phyloP scores from a whole-genome alignment of 208 protist genomes.

The Crithidia mellificae region DNA sequence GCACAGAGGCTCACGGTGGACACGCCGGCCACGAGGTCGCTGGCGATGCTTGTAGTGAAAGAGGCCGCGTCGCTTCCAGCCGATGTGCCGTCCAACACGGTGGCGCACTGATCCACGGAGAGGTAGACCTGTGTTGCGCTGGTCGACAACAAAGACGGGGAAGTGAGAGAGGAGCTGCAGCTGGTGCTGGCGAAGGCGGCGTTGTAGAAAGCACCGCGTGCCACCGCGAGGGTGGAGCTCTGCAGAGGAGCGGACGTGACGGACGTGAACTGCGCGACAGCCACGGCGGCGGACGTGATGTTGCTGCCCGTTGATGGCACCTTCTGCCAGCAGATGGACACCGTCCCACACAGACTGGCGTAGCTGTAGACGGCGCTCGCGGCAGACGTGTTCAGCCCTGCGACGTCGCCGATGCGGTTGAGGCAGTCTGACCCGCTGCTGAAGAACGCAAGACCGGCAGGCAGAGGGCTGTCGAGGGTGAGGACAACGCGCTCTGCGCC shows the following conservation, averaged over 20 bases:
- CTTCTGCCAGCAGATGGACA: conserved; percentile 57
- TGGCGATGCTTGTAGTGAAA: conserved; percentile 23
- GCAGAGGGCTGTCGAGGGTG: conserved; percentile 41
- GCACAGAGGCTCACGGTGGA: conserved; percentile 38
- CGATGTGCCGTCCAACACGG: neutral
- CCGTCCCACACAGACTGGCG: conserved; percentile 36
- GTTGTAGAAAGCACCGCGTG: conserved; percentile 39
- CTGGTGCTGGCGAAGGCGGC: conserved; percentile 27
- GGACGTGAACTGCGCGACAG: conserved; percentile 44
- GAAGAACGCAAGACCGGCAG: conserved; percentile 39
- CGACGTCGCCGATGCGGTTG: conserved; percentile 23
- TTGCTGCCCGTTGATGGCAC: conserved; percentile 1
- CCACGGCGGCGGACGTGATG: conserved; percentile 16
- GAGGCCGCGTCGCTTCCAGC: neutral
- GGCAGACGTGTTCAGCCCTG: conserved; percentile 31
- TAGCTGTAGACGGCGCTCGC: conserved; percentile 24
- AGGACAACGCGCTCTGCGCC: conserved; percentile 17
- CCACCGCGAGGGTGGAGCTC: conserved; percentile 39
- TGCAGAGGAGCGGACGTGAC: conserved; percentile 40
- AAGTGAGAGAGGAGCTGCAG: conserved; percentile 19
- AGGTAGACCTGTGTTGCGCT: conserved; percentile 6
- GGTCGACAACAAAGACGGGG: no score
- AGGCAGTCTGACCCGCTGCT: conserved; percentile 34
- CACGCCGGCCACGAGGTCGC: conserved; percentile 7
- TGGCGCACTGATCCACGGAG: conserved; percentile 8